Evolutionary conservation across 2,329 filamentous ascomycete species (phyloP).

Genomic region (Aurifilum marmelostoma): DNA sequence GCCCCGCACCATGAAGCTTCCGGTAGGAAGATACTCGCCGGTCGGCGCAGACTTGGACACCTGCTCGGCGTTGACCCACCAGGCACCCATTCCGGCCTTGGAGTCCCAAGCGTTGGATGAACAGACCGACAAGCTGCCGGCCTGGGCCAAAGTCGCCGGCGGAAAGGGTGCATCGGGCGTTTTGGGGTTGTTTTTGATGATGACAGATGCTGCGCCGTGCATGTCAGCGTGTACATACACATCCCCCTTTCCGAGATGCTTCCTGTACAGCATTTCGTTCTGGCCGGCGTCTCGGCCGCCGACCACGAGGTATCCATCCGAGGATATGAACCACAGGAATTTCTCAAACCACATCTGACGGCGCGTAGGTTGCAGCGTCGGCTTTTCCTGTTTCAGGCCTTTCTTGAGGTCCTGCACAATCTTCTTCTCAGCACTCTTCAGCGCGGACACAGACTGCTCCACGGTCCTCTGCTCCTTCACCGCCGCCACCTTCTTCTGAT

Average conservation of each 20-base stretch:
- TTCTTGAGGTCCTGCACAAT: constrained; percentile 85
- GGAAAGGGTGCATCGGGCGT: constrained; percentile 85
- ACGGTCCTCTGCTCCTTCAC: constrained; percentile 87
- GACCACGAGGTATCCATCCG: constrained; percentile 90
- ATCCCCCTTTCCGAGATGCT: constrained; percentile 85
- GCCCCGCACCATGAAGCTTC: constrained; percentile 79
- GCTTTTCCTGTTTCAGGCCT: constrained; percentile 88
- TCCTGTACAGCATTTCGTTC: constrained; percentile 88
- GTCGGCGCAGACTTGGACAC: constrained; percentile 82
- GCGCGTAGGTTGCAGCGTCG: constrained; percentile 79
- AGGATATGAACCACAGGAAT: constrained; percentile 93
- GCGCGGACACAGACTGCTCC: constrained; percentile 76
- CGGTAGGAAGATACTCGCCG: constrained; percentile 78
- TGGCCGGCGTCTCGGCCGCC: constrained; percentile 88
- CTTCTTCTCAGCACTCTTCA: constrained; percentile 90
- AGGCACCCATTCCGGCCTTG: constrained; percentile 93
- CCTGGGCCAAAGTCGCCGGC: constrained; percentile 87
- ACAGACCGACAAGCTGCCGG: constrained; percentile 81
- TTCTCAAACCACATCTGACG: constrained; percentile 96
- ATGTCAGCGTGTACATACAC: constrained; percentile 91
- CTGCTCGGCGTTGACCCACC: constrained; percentile 91
- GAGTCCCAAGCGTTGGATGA: constrained; percentile 93
- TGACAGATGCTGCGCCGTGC: constrained; percentile 78
- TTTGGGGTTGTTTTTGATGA: constrained; percentile 85
- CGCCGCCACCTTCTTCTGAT: constrained; percentile 81